These are phyloP conservation scores for Wallacemonas rigidus DNA, from an alignment of 208 protist genomes.

Conservation along the genomic window DNA sequence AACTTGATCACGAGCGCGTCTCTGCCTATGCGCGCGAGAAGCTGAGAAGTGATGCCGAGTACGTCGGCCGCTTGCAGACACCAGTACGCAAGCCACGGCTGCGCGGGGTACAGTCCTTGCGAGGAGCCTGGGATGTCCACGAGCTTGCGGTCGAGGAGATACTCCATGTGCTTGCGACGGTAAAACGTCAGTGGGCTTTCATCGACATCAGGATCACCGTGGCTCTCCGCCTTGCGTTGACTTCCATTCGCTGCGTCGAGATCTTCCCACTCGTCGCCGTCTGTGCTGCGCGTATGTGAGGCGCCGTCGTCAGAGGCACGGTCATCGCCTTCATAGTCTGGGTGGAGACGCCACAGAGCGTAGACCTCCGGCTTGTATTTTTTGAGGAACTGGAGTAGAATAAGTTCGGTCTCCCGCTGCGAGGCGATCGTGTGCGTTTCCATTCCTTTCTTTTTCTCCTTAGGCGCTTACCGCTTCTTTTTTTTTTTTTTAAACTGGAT, in stretches of 20 bases:
- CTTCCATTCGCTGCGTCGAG: not conserved
- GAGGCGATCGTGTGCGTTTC: constrained; percentile 39
- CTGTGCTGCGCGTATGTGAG: not conserved
- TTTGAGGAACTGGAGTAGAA: constrained; percentile 50
- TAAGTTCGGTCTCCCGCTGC: constrained; percentile 66
- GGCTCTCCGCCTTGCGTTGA: no score
- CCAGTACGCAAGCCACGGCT: constrained; percentile 87
- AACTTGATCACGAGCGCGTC: constrained; percentile 54
- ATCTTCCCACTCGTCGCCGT: not conserved
- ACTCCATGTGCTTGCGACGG: constrained; percentile 37
- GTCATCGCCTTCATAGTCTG: constrained; percentile 22
- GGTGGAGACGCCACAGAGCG: constrained; percentile 48
- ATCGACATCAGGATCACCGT: not conserved
- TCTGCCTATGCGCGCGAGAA: constrained; percentile 40
- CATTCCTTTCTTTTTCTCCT: not conserved
- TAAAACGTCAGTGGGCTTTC: constrained; percentile 17
- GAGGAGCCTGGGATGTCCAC: constrained; percentile 21
- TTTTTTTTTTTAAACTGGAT: not conserved
- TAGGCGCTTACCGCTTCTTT: not conserved
- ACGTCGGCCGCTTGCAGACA: constrained; percentile 72
- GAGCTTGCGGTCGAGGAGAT: constrained; percentile 29
- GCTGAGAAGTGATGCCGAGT: constrained; percentile 49
- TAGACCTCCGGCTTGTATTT: constrained; percentile 44
- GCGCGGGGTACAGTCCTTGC: constrained; percentile 52
- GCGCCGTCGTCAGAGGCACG: not conserved